phyloP scores from a whole-genome alignment of 2,329 filamentous ascomycete genomes.

The Neofusicoccum ribis region DNA sequence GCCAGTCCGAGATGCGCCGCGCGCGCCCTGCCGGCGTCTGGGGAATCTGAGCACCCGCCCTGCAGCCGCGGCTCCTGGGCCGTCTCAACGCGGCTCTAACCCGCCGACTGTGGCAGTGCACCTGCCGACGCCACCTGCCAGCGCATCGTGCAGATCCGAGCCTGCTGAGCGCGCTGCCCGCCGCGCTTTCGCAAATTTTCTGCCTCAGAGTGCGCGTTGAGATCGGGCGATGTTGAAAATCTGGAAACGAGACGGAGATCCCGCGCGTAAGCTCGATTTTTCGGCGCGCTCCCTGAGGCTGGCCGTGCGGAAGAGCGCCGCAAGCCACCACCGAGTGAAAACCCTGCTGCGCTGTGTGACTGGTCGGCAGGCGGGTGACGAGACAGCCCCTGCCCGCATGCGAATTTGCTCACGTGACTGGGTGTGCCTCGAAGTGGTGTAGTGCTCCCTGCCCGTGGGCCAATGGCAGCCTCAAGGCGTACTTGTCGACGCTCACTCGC shows the following conservation, averaged over 20 bases:
- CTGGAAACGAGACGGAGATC: constrained; percentile 17
- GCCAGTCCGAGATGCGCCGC: constrained; percentile 13
- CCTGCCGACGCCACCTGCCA: neutral
- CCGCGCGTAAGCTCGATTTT: constrained; percentile 10
- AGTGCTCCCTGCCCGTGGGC: neutral
- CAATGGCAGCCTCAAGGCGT: neutral
- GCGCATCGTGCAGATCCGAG: constrained; percentile 9
- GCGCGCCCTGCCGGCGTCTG: neutral
- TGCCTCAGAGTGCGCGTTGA: neutral
- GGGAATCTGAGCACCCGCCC: neutral
- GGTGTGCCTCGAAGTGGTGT: neutral
- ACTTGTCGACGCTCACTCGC: constrained; percentile 7
- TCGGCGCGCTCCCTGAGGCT: constrained; percentile 6
- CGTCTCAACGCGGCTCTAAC: neutral
- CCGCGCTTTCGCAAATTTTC: neutral
- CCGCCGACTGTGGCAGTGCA: neutral
- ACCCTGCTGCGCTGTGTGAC: constrained; percentile 12
- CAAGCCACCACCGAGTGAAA: constrained; percentile 3
- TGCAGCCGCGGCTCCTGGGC: neutral
- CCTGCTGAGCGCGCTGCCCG: neutral
- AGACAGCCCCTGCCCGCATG: constrained; percentile 3
- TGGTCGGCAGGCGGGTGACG: constrained; percentile 13
- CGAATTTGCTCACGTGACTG: neutral
- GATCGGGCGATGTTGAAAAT: neutral
- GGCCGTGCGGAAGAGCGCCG: constrained; percentile 13